A percentile compares a stretch with the other conserved stretches of the same genome.
Conservation (phyloP, 176 grass and related monocot genomes). For the bread wheat (Triticum aestivum) region DNA sequence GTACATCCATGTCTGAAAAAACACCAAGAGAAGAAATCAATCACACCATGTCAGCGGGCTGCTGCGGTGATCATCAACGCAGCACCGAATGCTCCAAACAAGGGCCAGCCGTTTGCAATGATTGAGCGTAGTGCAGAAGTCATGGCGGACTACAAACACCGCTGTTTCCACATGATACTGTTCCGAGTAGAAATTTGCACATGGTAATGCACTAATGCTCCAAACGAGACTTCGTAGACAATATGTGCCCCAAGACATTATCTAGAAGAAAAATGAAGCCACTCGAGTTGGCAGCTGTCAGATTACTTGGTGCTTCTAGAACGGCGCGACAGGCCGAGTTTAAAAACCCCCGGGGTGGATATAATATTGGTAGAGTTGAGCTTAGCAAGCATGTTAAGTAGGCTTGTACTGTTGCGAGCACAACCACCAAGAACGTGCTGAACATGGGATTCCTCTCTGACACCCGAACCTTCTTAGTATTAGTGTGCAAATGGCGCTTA, state of each 20-base stretch:
- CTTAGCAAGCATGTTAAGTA: neutral
- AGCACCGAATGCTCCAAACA: neutral
- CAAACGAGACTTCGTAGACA: slow-evolving; percentile 21
- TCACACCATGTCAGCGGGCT: neutral
- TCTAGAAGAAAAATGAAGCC: neutral
- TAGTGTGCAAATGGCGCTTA: neutral
- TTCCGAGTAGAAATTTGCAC: slow-evolving; percentile 17
- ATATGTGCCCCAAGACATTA: neutral
- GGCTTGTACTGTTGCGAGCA: neutral
- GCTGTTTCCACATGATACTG: slow-evolving; percentile 29
- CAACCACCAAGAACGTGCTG: slow-evolving; percentile 12
- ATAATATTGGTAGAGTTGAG: neutral
- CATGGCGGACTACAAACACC: neutral
- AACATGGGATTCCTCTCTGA: slow-evolving; percentile 4
- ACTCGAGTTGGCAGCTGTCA: slow-evolving; percentile 44
- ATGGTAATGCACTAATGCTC: slow-evolving; percentile 28
- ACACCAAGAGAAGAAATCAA: neutral
- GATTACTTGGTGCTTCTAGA: slow-evolving; percentile 35
- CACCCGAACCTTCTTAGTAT: slow-evolving; percentile 17
- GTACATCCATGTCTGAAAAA: slow-evolving; percentile 98
- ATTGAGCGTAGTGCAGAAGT: slow-evolving; percentile 11
- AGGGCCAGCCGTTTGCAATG: slow-evolving; percentile 7
- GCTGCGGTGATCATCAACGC: neutral
- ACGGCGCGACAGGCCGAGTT: neutral
- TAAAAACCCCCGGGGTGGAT: neutral